These are phyloP conservation scores for Ananas comosus DNA, from an alignment of 176 grass and related monocot genomes.

Conservation along the genomic window DNA sequence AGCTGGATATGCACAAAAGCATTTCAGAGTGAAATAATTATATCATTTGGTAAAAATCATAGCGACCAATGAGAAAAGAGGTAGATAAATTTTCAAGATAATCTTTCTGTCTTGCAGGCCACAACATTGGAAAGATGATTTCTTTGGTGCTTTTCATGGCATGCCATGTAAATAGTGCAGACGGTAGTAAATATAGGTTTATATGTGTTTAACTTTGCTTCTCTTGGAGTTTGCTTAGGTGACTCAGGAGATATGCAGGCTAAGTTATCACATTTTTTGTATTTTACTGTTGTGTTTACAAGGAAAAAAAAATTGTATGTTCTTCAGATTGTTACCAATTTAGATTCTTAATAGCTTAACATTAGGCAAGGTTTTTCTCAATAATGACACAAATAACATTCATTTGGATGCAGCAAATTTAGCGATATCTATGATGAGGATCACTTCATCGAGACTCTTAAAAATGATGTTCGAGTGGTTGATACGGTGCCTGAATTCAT, in stretches of 20 bases:
- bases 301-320: not conserved
- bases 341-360: not conserved
- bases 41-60: too few species aligned
- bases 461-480: constrained; percentile 82
- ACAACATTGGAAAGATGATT: too few species aligned
- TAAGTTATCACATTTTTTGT: not conserved
- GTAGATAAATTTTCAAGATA: too few species aligned
- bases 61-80: too few species aligned
- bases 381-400: not conserved
- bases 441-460: constrained; percentile 62
- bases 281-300: not conserved
- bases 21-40: not conserved
- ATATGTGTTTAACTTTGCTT: not conserved
- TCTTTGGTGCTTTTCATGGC: too few species aligned
- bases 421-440: constrained; percentile 89
- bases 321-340: too few species aligned
- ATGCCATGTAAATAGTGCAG: not conserved
- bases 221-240: not conserved
- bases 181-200: not conserved
- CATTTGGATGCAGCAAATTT: constrained; percentile 73
- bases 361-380: not conserved
- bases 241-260: not conserved
- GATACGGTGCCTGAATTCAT: constrained; percentile 83
- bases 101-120: too few species aligned
- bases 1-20: not conserved